These are phyloP conservation scores for Coemansia sp. DNA, from an alignment of 192 early-diverging fungal species.

Conservation along the genomic window DNA sequence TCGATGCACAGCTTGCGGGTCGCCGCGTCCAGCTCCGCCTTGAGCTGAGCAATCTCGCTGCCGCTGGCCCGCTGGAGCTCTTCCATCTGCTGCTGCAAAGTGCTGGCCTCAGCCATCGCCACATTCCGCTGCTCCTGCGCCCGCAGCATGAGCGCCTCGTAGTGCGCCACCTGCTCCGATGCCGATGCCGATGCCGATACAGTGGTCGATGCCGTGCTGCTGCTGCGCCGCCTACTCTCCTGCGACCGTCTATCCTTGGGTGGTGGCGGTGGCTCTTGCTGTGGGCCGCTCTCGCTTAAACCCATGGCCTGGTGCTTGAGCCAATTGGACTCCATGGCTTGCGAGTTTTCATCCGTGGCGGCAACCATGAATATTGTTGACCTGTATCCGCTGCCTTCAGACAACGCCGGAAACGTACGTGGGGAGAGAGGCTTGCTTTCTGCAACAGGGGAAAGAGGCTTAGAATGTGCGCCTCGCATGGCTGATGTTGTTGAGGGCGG, in stretches of 20 bases:
- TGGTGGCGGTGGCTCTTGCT: not conserved
- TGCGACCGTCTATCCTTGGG: not conserved
- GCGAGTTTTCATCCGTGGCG: conserved; percentile 36
- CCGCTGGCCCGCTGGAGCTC: conserved; percentile 11
- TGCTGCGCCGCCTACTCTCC: not conserved
- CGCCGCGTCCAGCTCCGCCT: conserved; percentile 15
- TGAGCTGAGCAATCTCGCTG: conserved; percentile 19
- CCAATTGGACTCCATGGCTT: conserved; percentile 27
- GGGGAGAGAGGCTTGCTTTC: not conserved
- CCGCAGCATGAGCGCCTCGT: conserved; percentile 35
- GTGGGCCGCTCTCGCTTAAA: conserved; percentile 4
- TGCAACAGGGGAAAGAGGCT: conserved; percentile 1
- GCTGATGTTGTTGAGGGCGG: not conserved
- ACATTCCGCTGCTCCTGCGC: conserved; percentile 37
- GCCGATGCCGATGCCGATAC: not conserved
- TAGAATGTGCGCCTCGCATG: not conserved
- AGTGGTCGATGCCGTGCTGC: not conserved
- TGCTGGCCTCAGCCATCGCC: conserved; percentile 28
- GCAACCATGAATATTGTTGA: conserved; percentile 40
- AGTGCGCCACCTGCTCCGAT: conserved; percentile 1
- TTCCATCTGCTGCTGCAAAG: conserved; percentile 23
- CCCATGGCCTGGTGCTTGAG: conserved; percentile 36
- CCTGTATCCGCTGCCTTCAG: conserved; percentile 11
- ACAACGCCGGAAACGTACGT: not conserved
- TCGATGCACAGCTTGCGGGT: conserved; percentile 29